A percentile compares a stretch with the other conserved stretches of the same genome.
Evolutionary conservation across 2,329 filamentous ascomycete species (phyloP).

Genomic region (Pyricularia pennisetigena): DNA sequence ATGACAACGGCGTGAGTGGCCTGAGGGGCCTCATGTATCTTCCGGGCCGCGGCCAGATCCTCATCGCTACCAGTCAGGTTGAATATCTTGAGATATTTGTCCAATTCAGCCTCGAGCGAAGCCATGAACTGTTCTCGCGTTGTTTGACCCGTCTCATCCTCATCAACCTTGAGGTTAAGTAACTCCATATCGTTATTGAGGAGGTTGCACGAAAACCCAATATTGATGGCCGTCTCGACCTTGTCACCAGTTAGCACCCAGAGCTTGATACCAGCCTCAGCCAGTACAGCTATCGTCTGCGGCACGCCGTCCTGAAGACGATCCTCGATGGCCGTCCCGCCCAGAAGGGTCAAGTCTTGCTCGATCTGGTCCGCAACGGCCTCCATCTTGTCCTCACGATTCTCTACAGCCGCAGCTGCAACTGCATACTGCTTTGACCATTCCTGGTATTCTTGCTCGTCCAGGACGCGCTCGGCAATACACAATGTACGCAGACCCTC

Average conservation of each 20-base stretch:
- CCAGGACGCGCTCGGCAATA: slow-evolving; percentile 73
- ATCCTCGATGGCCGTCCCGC: slow-evolving; percentile 96
- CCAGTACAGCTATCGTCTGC: slow-evolving; percentile 86
- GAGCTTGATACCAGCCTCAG: slow-evolving; percentile 90
- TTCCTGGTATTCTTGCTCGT: slow-evolving; percentile 69
- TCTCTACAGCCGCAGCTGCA: slow-evolving; percentile 71
- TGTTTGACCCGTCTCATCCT: slow-evolving; percentile 49
- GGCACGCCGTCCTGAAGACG: slow-evolving; percentile 93
- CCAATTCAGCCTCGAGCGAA: slow-evolving; percentile 59
- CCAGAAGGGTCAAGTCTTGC: slow-evolving; percentile 75
- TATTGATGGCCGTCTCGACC: slow-evolving; percentile 98
- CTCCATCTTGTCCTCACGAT: slow-evolving; percentile 90
- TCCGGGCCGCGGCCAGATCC: slow-evolving; percentile 68
- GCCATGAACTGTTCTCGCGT: slow-evolving; percentile 39
- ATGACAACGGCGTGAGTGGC: slow-evolving; percentile 90
- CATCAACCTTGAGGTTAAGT: slow-evolving; percentile 76
- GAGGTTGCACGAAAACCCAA: slow-evolving; percentile 96
- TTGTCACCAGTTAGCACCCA: slow-evolving; percentile 99
- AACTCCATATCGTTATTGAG: slow-evolving; percentile 97
- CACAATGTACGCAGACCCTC: slow-evolving; percentile 93
- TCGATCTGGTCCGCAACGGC: slow-evolving; percentile 84
- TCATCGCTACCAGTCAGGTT: slow-evolving; percentile 74
- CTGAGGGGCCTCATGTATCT: slow-evolving; percentile 76
- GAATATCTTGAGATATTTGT: slow-evolving; percentile 64
- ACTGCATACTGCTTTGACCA: slow-evolving; percentile 86